Conservation (phyloP, 2,329 filamentous ascomycete species). For the Xylaria polymorpha region DNA sequence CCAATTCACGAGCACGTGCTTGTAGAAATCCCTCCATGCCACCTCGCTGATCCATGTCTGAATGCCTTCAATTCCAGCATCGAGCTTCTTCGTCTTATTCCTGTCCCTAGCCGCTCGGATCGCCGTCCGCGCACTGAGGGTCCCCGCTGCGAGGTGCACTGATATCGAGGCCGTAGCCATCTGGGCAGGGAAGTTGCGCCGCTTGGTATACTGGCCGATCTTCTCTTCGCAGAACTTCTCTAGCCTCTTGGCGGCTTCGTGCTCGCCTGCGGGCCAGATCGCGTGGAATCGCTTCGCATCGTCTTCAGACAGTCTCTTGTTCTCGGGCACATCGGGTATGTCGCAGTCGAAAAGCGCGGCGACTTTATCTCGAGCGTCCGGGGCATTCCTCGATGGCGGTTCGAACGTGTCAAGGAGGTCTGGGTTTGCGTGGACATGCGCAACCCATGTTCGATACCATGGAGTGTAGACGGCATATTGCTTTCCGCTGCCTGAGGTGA, state of each 20-base stretch:
- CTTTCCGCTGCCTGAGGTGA: constrained; percentile 75
- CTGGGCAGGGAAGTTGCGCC: constrained; percentile 73
- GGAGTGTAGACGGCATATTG: constrained; percentile 88
- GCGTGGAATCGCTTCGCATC: constrained; percentile 67
- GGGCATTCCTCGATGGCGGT: constrained; percentile 66
- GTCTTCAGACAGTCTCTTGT: constrained; percentile 69
- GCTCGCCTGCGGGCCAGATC: constrained; percentile 81
- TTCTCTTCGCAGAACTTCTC: constrained; percentile 74
- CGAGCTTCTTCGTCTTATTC: constrained; percentile 67
- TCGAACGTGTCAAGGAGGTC: constrained; percentile 73
- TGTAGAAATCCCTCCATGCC: constrained; percentile 90
- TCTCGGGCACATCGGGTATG: constrained; percentile 71
- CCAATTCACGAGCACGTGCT: constrained; percentile 85
- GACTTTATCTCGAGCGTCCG: constrained; percentile 53
- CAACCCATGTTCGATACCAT: constrained; percentile 83
- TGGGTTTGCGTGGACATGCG: constrained; percentile 75
- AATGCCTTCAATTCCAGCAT: constrained; percentile 74
- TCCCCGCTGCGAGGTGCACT: constrained; percentile 75
- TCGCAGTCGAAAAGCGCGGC: constrained; percentile 62
- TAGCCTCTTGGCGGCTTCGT: constrained; percentile 73
- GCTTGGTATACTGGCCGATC: constrained; percentile 69
- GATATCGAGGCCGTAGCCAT: constrained; percentile 76
- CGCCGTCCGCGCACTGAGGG: constrained; percentile 73
- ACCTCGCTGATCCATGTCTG: constrained; percentile 83
- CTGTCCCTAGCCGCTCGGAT: constrained; percentile 69